Base-by-base conservation (phyloP, 148 eudicot genomes). In the Polygonum maritimum region DNA sequence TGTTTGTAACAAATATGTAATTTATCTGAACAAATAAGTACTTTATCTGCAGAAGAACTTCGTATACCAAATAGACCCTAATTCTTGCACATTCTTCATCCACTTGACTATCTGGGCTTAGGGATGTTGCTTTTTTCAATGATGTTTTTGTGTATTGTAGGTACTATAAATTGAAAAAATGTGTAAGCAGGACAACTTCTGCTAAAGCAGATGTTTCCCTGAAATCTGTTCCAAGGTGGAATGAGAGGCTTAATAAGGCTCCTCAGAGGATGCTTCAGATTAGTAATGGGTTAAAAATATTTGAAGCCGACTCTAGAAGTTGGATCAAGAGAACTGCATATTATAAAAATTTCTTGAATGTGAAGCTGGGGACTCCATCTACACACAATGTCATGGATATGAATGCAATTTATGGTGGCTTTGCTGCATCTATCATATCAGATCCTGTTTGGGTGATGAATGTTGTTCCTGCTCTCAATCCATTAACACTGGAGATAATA, bases 391-490 rank as follows among this genome's bases (percentile, higher is more conserved):
- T 94, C 78, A 94, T 94, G 98, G 98, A 94, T 78, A 92, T 92
- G 98, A 92, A 94, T 82, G 97, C 98, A n/a, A 86, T 90, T 78
- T 92, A 90, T 76, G 97, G 98, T 57, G 96, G 98, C 40, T 94
- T 94, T 83, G 98, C 97, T 54, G 97, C 98, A 77, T 10, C 52
- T 10, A 48, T 94, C 67, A 55, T 74, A 62, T 85, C 89, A 15
- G 97, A 94, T 83, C 97, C 96, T 39, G 90, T 90, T 71, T 94
- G 98, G 98, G 98, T 94, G 71, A 94, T 92, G 98, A 94, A 94
- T 81, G 97, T 94, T 36, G 97, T 94, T 81, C 87, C 97, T 73
- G 84, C 90, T 65, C 85, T 84, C 79, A 87, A 87, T 77, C 84
- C 85, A 51, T 84, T 88, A 14, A 94, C 97, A 12, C 86, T 94